Evolutionary conservation across 2,329 filamentous ascomycete genomes (phyloP), one percentile per base, ranked within the genome.

Genomic region (Trichocomaceae sp.): DNA sequence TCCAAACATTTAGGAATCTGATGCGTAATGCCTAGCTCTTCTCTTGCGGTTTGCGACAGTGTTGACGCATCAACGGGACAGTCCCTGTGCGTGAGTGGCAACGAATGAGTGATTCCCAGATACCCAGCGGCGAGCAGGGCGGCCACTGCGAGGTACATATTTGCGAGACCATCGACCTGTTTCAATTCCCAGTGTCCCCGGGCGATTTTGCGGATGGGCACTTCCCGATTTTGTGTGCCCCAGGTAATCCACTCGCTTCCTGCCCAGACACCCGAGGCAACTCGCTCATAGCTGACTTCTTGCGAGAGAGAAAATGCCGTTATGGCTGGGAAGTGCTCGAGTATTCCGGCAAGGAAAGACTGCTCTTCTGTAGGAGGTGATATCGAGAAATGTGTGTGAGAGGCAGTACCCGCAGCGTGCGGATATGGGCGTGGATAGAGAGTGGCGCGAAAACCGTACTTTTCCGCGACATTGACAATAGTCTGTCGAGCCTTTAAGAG

Each of bases 201-300:
- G 2, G 75, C 73, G 47, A 90, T 79, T 66, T 86, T 84, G 12
- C 88, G 80, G 9, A 95, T 74, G 0, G 88, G 85, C 4, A 83
- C 77, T 72, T 92, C 87, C 17, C 87, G 83, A 68, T 93, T 93
- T 70, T 93, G 84, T 4, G 83, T 87, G 12, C 89, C 89, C 88
- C 88, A 95, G 0, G 85, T 75, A 0, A 91, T 80, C 84, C 85
- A 91, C 7, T 83, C 81, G 0, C 87, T 87, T n/a, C 87, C 87
- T 0, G 87, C 81, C 88, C 88, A 93, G 56, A 75, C 75, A n/a
- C 87, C 80, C 52, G 90, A 84, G 1, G 73, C 70, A 10, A 88
- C 77, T 4, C 88, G 80, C 35, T 81, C 80, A 68, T 93, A 93
- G 67, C 84, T 88, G 0, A 77, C 76, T 1, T 80, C 76, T 59